Base-by-base conservation (phyloP, 441 rosid genomes). In the Syzygium syzygioides region DNA sequence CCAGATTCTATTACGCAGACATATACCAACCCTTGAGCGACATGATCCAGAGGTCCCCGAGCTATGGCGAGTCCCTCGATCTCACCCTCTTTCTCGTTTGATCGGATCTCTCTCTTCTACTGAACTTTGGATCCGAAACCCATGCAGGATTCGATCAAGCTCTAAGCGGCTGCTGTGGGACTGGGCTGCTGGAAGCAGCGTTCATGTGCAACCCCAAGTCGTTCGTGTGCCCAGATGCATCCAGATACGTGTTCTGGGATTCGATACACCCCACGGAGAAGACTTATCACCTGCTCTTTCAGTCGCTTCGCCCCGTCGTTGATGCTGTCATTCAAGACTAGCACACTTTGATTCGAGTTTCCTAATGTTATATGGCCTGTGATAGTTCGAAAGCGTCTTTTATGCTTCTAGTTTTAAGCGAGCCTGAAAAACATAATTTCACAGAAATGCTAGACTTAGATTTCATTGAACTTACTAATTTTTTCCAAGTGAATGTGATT, bases 261-360 rank as follows among this genome's bases (percentile, higher is more conserved):
- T 92, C 99, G 8, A 93, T 97, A 86, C 98, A 97, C 88, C 98
- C 98, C 83, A 94, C 96, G 3, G 96, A 97, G 90, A 91, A 85
- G 89, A 79, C 95, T 3, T 96, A 95, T 41, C 60, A 86, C 85
- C 86, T 87, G 23, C 0, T 94, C 34, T 91, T 94, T 41, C 85
- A 52, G 52, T 60, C 91, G 6, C 6, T 60, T 62, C 95, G 90
- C 57, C 83, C 88, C n/a, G 19, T 62, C n/a, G 18, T 94, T 8
- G 95, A 94, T 86, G 12, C 14, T 32, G 11, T 94, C n/a, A 17
- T 91, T 50, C 86, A 23, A n/a, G 88, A 90, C 87, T 48, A 60
- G 66, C 53, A n/a, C 79, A 25, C 15, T 34, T 68, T 37, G 45
- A 9, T 68, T 19, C 79, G 19, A 34, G 80, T 37, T 68, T 68